Base-by-base conservation (phyloP, 495 filamentous ascomycete genomes). In the Hyaloscypha finlandica region DNA sequence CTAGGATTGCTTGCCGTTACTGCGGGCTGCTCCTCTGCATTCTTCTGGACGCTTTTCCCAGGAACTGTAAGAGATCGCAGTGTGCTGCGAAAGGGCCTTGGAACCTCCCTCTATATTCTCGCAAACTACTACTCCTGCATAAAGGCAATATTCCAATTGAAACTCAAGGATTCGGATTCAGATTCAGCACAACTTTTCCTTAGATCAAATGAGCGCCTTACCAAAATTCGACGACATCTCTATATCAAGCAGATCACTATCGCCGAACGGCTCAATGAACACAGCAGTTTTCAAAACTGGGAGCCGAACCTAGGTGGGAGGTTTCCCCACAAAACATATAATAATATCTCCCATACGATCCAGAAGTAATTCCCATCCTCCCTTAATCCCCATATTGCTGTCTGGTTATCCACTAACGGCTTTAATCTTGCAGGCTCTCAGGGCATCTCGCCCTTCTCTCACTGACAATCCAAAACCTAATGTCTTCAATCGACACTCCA, bases 21-120 rank as follows among this genome's bases (percentile, higher is more conserved):
- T 0, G 91, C 82, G 16, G 92, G 92, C 64, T 83, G 92, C 57
- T 77, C 85, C 0, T 85, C 94, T 30, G 89, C 89, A 3, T 93
- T 91, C 67, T 77, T 95, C 57, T 94, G 90, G 87, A 94, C 92
- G 1, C 85, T 93, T 69, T 91, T 93, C 77, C 92, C 92, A 0
- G 91, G 86, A 54, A 90, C 91, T 0, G 85, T 92, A 56, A 89
- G 88, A 3, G 90, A 92, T 64, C 86, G 90, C 52, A 90, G 89
- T 2, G 82, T 85, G 57, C 79, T 94, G 1, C 85, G 92, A 5
- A 84, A 87, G 58, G 89, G 87, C 58, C 80, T 93, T 0, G 90
- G 90, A 2, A 83, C 83, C 1, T 86, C 89, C 0, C 75, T 94
- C 1, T 92, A 92, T 72, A 82, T 93, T 3, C 81, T 93, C 22